Evolutionary conservation across 345 rosid genomes (phyloP).

Genomic region (Populus tremula): DNA sequence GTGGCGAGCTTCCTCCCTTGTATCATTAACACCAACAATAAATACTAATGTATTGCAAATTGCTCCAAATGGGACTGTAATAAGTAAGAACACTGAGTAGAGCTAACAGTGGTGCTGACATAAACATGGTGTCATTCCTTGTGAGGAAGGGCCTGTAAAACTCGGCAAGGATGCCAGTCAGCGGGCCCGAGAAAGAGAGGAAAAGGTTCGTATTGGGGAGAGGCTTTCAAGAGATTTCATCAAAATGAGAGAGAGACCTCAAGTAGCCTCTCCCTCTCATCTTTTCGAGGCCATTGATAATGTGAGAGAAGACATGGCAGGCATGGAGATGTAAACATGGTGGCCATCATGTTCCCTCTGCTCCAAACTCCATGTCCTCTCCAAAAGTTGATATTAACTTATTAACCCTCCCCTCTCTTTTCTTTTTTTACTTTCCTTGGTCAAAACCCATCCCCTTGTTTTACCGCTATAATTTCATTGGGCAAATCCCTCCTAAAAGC

Average conservation of each 20-base stretch:
- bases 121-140: constrained; percentile 47
- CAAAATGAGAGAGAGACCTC: constrained; percentile 24
- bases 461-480: background rate
- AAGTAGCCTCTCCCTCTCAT: background rate
- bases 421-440: constrained; percentile 1
- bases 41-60: too few species aligned
- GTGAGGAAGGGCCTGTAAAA: background rate
- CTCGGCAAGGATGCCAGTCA: constrained; percentile 3
- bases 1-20: too few species aligned
- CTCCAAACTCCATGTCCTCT: constrained; percentile 51
- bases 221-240: constrained; percentile 39
- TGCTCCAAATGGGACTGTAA: too few species aligned
- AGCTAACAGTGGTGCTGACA: constrained; percentile 36
- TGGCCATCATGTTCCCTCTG: constrained; percentile 78
- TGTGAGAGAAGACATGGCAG: constrained; percentile 13
- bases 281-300: constrained; percentile 29
- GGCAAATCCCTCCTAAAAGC: background rate
- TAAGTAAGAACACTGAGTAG: too few species aligned
- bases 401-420: background rate
- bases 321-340: constrained; percentile 46
- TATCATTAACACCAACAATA: too few species aligned
- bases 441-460: background rate
- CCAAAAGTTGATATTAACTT: constrained; percentile 26
- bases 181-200: constrained; percentile 20
- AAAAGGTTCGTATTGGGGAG: constrained; percentile 12